Evolutionary conservation across 2,329 filamentous ascomycete genomes (phyloP).

Genomic region (Colletotrichum noveboracense): DNA sequence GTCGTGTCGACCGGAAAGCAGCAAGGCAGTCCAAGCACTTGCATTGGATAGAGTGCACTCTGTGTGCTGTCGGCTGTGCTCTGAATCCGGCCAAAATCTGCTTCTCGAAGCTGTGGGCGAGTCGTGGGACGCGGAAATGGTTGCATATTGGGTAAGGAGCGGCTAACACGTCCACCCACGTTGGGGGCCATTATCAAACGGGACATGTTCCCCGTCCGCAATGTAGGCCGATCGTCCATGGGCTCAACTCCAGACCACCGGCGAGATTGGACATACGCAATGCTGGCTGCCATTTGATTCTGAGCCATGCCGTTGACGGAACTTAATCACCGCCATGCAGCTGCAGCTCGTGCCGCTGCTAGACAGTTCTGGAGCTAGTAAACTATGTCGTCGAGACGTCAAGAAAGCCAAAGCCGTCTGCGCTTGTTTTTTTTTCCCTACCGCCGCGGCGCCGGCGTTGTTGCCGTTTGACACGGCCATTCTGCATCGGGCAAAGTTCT

Average conservation of each 20-base stretch:
- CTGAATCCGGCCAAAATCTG: constrained; percentile 3
- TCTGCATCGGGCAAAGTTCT: not conserved
- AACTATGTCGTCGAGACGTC: not conserved
- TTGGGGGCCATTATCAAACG: not conserved
- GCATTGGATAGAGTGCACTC: not conserved
- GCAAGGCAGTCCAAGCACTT: not conserved
- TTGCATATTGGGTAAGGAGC: constrained; percentile 7
- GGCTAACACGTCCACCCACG: not conserved
- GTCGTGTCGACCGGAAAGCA: not conserved
- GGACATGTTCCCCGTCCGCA: not conserved
- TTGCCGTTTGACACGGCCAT: not conserved
- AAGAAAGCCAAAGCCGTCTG: not conserved
- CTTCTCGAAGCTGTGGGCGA: constrained; percentile 8
- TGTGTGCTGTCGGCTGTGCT: not conserved
- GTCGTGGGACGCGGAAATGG: constrained; percentile 4
- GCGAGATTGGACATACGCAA: constrained; percentile 14
- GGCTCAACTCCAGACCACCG: constrained; percentile 2
- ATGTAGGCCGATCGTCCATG: not conserved
- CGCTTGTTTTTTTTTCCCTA: not conserved
- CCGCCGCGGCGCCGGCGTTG: not conserved
- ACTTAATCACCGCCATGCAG: not conserved
- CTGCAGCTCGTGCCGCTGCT: not conserved
- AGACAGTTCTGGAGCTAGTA: not conserved
- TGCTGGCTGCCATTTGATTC: not conserved
- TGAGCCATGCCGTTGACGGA: not conserved